Percentiles rank a stretch among this genome's conserved stretches.
These are phyloP conservation scores for Pseudopithomyces chartarum DNA, from an alignment of 2,329 filamentous ascomycete species.

Conservation along the genomic window DNA sequence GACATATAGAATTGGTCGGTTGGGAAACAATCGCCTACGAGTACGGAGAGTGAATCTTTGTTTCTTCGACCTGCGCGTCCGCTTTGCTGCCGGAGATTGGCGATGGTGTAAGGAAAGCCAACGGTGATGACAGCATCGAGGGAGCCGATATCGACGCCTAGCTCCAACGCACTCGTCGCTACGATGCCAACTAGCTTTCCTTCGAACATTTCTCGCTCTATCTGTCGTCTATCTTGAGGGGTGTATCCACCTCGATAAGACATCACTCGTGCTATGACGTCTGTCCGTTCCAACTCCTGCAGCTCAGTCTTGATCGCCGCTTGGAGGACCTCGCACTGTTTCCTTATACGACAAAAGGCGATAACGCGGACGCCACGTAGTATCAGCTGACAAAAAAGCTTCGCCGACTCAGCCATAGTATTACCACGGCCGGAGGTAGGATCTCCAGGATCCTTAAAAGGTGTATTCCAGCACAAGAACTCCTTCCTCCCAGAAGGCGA, in stretches of 20 bases:
- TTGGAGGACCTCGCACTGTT: constrained; percentile 84
- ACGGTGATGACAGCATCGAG: constrained; percentile 92
- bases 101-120: constrained; percentile 94
- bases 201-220: constrained; percentile 96
- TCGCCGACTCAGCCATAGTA: constrained; percentile 82
- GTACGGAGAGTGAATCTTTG: constrained; percentile 87
- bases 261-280: constrained; percentile 83
- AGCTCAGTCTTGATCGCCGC: constrained; percentile 81
- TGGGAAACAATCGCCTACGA: constrained; percentile 87
- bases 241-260: constrained; percentile 96
- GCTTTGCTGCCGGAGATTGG: constrained; percentile 92
- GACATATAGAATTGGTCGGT: constrained; percentile 98
- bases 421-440: constrained; percentile 85
- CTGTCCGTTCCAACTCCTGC: constrained; percentile 70
- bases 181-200: constrained; percentile 92
- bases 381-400: constrained; percentile 87
- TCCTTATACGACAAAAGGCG: constrained; percentile 86
- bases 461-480: constrained; percentile 97
- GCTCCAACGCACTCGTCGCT: constrained; percentile 88
- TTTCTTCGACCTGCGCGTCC: constrained; percentile 90
- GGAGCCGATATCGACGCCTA: constrained; percentile 93
- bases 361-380: constrained; percentile 89
- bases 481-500: constrained; percentile 92
- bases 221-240: constrained; percentile 82
- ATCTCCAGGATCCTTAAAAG: constrained; percentile 86